Evolutionary conservation across 192 early-diverging fungal genomes (phyloP).

Genomic region (Rhizophlyctis rosea): DNA sequence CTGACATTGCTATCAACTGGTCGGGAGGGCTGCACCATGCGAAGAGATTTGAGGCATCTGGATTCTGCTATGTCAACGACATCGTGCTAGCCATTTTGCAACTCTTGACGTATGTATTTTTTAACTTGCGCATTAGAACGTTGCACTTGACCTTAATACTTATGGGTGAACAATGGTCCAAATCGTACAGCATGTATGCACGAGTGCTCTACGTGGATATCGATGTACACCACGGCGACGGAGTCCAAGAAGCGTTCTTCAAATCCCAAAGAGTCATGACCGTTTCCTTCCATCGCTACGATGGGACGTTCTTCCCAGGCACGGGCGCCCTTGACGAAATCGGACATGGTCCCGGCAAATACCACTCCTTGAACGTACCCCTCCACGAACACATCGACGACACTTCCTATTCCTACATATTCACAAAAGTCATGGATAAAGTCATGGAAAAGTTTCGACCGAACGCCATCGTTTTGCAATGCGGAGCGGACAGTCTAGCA

Average conservation of each 20-base stretch:
- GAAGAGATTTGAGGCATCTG: slow-evolving; percentile 92
- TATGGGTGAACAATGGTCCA: too few relatives aligned
- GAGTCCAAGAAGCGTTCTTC: slow-evolving; percentile 94
- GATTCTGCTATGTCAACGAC: slow-evolving; percentile 99
- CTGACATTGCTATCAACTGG: slow-evolving; percentile 96
- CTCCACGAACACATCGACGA: slow-evolving; percentile 95
- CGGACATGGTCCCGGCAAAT: slow-evolving; percentile 82
- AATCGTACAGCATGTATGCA: slow-evolving; percentile 53
- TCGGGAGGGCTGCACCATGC: slow-evolving; percentile 95
- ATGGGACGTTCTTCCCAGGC: slow-evolving; percentile 93
- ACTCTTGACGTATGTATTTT: slow-evolving; percentile 66
- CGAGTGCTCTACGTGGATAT: slow-evolving; percentile 97
- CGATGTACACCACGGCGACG: slow-evolving; percentile 98
- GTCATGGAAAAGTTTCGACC: slow-evolving; percentile 96
- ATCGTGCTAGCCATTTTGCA: slow-evolving; percentile 94
- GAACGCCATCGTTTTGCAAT: slow-evolving; percentile 87
- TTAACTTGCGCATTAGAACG: too few relatives aligned
- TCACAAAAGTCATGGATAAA: slow-evolving; percentile 77
- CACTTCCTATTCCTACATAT: slow-evolving; percentile 83
- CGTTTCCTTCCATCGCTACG: slow-evolving; percentile 91
- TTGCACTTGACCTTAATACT: too few relatives aligned
- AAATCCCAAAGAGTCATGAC: slow-evolving; percentile 94
- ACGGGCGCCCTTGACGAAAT: slow-evolving; percentile 88
- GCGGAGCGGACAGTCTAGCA: slow-evolving; percentile 93
- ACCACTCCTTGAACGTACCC: slow-evolving; percentile 94